These are phyloP conservation scores for Marvania coccoides DNA, from an alignment of 139 green algal genomes.

Conservation along the genomic window DNA sequence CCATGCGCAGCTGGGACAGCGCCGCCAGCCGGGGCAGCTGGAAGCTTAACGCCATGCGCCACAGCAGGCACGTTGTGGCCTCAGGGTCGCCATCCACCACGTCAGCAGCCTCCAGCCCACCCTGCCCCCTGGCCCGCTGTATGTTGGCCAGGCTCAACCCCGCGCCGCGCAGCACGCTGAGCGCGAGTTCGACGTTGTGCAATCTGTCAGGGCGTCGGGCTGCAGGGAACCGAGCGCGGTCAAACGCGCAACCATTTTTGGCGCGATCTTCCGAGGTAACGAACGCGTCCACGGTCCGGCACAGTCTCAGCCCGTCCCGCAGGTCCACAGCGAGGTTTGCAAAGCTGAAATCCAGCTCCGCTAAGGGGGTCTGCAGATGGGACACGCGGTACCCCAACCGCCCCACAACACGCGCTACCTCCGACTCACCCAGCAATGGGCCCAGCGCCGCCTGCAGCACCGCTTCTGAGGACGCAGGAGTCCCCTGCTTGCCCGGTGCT, in stretches of 20 bases:
- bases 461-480: too few species aligned
- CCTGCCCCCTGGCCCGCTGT: neutral
- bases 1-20: conserved; percentile 14
- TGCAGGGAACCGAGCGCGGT: conserved; percentile 24
- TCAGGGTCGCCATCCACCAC: conserved; percentile 56
- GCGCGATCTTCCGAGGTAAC: neutral
- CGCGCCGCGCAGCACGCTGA: conserved; percentile 13
- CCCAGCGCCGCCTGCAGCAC: conserved; percentile 47
- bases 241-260: too few species aligned
- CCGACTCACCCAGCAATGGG: conserved; percentile 60
- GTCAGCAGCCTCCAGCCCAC: conserved; percentile 25
- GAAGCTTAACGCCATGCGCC: conserved; percentile 35
- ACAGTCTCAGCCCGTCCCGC: conserved; percentile 57
- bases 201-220: conserved; percentile 36
- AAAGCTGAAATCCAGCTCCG: conserved; percentile 59
- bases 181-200: conserved; percentile 46
- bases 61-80: conserved; percentile 54
- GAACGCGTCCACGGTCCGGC: conserved; percentile 55
- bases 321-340: conserved; percentile 59
- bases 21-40: conserved; percentile 30
- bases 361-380: conserved; percentile 52
- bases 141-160: conserved; percentile 6
- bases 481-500: too few species aligned
- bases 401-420: conserved; percentile 63
- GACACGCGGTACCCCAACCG: conserved; percentile 51